Evolutionary conservation across 257 asterid species (phyloP), one percentile per base, ranked within the genome.

Genomic region (Rauvolfia tetraphylla): DNA sequence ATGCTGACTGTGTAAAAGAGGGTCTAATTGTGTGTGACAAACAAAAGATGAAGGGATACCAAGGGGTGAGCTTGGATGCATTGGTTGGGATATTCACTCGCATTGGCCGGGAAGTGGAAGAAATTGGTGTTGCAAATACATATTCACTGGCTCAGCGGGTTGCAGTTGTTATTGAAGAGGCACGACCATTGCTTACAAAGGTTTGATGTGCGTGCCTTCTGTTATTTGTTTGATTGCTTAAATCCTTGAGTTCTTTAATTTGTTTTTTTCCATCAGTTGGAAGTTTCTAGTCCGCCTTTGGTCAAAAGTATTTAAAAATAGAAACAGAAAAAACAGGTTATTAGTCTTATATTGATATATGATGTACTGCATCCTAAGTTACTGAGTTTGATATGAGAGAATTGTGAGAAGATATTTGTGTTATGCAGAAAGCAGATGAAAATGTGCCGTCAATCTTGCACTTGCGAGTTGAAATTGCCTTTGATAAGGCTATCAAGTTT

Each of bases 51-150:
- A 90, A 84, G 89, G 98, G 97, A 74, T 49, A 74, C 38, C 98
- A 91, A 84, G 98, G 99, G 54, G 98, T 95, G 83, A 95, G 99
- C 86, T 84, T 95, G 87, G 99, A 95, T 83, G 97, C 87, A 62
- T 86, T 95, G 84, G 98, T 95, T 81, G 99, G 99, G 56, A 93
- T 95, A 79, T 95, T 90, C 80, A 95, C 99, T 41, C 97, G 98
- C 81, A 86, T 95, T 81, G 99, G 99, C 4, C 97, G 97, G 51
- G 97, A 93, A 78, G 87, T 89, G 81, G 98, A 95, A 86, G 90
- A 80, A 79, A 91, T 95, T 74, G 98, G 99, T 54, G 81, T 95
- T 61, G 72, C 88, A 10, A 95, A 95, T 69, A 79, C 97, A 59
- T 95, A 79, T 78, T 78, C 92, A 18, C 76, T 95, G 85, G 97